Base-by-base conservation (phyloP, 805 yeast genomes). In the Jamesozyma spencerorum region DNA sequence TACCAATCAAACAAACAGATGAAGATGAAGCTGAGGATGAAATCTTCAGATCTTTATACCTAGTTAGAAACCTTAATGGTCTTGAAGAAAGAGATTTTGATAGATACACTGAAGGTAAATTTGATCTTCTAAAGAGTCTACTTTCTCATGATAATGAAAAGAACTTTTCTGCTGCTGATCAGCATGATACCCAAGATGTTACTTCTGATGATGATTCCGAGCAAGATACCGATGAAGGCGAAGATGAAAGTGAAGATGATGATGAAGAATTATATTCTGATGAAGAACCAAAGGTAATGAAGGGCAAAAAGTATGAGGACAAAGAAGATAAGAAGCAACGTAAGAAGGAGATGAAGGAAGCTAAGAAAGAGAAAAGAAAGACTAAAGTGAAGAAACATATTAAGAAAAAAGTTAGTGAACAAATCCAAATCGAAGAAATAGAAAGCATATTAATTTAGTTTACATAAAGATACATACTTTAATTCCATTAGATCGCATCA, bases 11-110 rank as follows among this genome's bases (percentile, higher is more conserved):
- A 52, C 45, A 54, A 4, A 63, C 71, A 14, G 74, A 68, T 5
- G 71, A 68, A 26, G 79, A 72, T 38, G 74, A 72, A 33, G 78
- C 76, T 18, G 85, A 83, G 46, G 98, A 92, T 59, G 94, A 85
- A 40, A 78, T 92, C 5, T 92, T 92, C 62, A 69, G 98, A 57
- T 77, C 88, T 4, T 54, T 82, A 39, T 86, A 84, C 61, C 64
- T 84, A 51, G 85, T 84, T 26, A 70, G 88, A 54, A 79, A 92
- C 42, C 63, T 92, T 65, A 78, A 86, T 64, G 77, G 90, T 66
- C 56, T 88, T 58, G 85, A 92, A 57, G 98, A 92, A 55, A 71
- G 95, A 45, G 98, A 92, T 58, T 85, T 84, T 50, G 79, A 76
- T 36, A 80, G 82, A 52, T 83, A 84, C 49, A 68, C 78, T 1